Evolutionary conservation across 768 basidiomycete genomes (phyloP), one percentile per base, ranked within the genome.

Genomic region (Boletus huronensis): DNA sequence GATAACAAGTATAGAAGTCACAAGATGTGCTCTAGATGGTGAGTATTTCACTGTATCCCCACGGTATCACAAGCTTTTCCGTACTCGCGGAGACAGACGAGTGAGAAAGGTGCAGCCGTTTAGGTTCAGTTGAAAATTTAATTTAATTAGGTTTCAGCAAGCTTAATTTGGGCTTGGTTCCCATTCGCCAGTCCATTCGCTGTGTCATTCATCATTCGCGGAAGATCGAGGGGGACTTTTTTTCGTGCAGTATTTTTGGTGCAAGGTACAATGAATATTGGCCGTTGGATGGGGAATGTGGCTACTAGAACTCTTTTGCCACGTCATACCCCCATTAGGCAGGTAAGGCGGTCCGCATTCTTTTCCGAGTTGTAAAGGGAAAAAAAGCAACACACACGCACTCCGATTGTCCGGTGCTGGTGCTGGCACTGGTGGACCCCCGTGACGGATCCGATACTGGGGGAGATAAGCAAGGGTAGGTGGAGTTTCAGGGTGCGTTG

Each of bases 391-490:
- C 14, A 34, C 17, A 46, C 44, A 26, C 28, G 28, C 31, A 25
- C 36, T 42, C 25, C 7, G 23, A 42, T 16, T 42, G 14, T 16
- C 14, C 4, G 7, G 41, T 19, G 36, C n/a, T 19, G 36, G 25
- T 9, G 13, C 2, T 46, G 31, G 31, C 16, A 7, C 2, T 23
- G 14, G 19, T 46, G 44, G 13, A 32, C 25, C 38, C 48, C 13
- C 55, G 26, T 14, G 44, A 52, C 40, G 59, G 54, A 57, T 58
- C 51, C 48, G 51, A 53, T 58, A 13, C 28, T 44, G 48, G 51
- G 26, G 60, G 59, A 48, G 49, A 52, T 52, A 50, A 43, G 45
- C 47, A 35, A 23, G 6, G 32, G 34, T 35, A 17, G 23, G 47
- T 35, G 44, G 58, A 55, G 43, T 23, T 28, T 42, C 57, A 23